Evolutionary conservation across 305 asterid species (phyloP).

Genomic region (Fraxinus angustifolia): DNA sequence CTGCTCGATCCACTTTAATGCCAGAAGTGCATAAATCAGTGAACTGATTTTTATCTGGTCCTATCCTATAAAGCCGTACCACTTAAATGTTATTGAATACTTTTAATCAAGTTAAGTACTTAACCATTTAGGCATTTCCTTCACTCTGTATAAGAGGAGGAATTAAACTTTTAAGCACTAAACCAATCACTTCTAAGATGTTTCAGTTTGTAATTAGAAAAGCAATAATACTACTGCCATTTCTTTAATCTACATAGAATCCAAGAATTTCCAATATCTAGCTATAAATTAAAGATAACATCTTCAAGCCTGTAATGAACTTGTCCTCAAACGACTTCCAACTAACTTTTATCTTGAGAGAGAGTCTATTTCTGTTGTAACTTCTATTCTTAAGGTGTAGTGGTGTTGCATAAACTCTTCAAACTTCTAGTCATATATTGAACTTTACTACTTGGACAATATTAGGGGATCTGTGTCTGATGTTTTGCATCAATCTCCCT

Average conservation of each 20-base stretch:
- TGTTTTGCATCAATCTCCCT: conserved; percentile 8
- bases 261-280: neutral
- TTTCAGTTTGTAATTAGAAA: neutral
- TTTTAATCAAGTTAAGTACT: neutral
- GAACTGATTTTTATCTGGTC: neutral
- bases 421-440: neutral
- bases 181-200: neutral
- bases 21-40: neutral
- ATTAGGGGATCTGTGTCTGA: conserved; percentile 3
- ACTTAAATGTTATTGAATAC: neutral
- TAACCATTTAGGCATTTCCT: neutral
- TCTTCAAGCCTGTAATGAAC: neutral
- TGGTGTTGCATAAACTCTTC: neutral
- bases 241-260: neutral
- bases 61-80: neutral
- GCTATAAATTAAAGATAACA: neutral
- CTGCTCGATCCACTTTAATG: neutral
- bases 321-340: neutral
- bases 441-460: neutral
- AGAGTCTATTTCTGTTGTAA: conserved; percentile 8
- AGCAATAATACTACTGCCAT: neutral
- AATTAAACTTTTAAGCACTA: neutral
- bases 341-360: neutral
- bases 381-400: neutral
- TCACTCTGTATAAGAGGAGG: neutral